Percentiles rank a stretch among this genome's conserved stretches.
phyloP scores from a whole-genome alignment of 495 filamentous ascomycete species.

The Lasiosphaeria ovina region DNA sequence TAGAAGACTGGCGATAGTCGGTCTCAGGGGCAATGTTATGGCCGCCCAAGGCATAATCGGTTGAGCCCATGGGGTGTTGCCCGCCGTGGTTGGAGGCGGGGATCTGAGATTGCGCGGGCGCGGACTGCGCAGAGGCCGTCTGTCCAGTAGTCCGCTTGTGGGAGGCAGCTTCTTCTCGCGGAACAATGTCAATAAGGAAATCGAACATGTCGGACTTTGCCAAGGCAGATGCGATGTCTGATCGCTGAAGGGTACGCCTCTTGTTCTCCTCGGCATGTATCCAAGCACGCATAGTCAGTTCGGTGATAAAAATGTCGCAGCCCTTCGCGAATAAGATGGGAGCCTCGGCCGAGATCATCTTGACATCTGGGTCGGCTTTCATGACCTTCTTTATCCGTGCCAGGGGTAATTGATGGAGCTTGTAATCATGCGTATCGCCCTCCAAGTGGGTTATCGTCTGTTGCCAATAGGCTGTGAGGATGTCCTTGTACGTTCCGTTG shows the following conservation, averaged over 20 bases:
- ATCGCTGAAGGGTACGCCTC: constrained; percentile 88
- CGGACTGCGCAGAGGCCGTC: constrained; percentile 39
- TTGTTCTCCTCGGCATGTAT: constrained; percentile 99
- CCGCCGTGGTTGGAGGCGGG: constrained; percentile 58
- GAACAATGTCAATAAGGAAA: constrained; percentile 98
- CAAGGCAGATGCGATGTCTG: constrained; percentile 91
- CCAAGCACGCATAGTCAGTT: constrained; percentile 99
- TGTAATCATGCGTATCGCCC: constrained; percentile 94
- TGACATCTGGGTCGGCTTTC: constrained; percentile 98
- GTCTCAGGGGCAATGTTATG: constrained; percentile 57
- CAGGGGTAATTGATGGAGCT: constrained; percentile 90
- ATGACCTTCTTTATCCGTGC: constrained; percentile 99
- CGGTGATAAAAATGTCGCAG: constrained; percentile 99
- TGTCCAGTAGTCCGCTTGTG: constrained; percentile 63
- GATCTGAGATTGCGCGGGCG: constrained; percentile 55
- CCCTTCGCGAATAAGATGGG: constrained; percentile 98
- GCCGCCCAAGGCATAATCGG: constrained; percentile 58
- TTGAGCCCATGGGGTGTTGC: constrained; percentile 46
- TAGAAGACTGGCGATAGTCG: constrained; percentile 72
- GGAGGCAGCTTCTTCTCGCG: constrained; percentile 83
- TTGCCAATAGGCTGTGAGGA: constrained; percentile 98
- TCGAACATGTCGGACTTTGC: constrained; percentile 99
- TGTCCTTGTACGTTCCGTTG: constrained; percentile 88
- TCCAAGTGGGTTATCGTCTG: constrained; percentile 94
- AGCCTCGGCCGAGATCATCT: constrained; percentile 99